Conservation (phyloP, 768 basidiomycete species). For the Lentinula sp. region DNA sequence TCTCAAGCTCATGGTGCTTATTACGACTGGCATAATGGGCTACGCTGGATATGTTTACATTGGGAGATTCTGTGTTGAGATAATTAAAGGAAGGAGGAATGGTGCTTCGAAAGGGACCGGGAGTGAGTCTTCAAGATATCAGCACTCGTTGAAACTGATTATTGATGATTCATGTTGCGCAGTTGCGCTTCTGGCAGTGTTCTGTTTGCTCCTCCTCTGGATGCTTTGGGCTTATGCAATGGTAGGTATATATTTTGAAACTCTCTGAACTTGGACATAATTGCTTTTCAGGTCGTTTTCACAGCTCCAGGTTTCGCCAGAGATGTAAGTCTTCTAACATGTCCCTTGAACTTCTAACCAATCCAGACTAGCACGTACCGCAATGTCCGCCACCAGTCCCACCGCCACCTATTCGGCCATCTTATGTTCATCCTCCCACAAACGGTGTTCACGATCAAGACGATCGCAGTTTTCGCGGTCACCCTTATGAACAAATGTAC, state of each 20-base stretch:
- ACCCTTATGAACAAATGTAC: slow-evolving; percentile 33
- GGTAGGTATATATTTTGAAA: slow-evolving; percentile 32
- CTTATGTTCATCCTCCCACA: background rate
- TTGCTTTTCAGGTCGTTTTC: slow-evolving; percentile 43
- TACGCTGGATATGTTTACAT: slow-evolving; percentile 80
- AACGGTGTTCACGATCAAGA: slow-evolving; percentile 5
- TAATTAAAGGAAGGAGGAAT: slow-evolving; percentile 47
- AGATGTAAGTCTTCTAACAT: slow-evolving; percentile 40
- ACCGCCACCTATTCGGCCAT: slow-evolving; percentile 5
- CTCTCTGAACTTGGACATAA: background rate
- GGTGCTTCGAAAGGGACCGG: slow-evolving; percentile 49
- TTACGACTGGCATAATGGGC: slow-evolving; percentile 54
- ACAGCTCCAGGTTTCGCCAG: slow-evolving; percentile 66
- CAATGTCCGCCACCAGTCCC: slow-evolving; percentile 11
- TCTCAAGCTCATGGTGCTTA: slow-evolving; percentile 58
- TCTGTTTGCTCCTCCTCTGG: slow-evolving; percentile 59
- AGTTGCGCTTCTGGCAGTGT: slow-evolving; percentile 69
- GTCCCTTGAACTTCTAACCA: background rate
- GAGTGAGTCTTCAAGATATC: slow-evolving; percentile 44
- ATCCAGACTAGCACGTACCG: slow-evolving; percentile 17
- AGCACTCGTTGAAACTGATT: background rate
- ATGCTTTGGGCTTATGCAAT: slow-evolving; percentile 74
- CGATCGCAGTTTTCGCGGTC: slow-evolving; percentile 36
- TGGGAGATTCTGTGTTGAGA: slow-evolving; percentile 61
- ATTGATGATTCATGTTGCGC: background rate